Base-by-base conservation (phyloP, 148 eudicot species). In the Heliosperma pusillum region DNA sequence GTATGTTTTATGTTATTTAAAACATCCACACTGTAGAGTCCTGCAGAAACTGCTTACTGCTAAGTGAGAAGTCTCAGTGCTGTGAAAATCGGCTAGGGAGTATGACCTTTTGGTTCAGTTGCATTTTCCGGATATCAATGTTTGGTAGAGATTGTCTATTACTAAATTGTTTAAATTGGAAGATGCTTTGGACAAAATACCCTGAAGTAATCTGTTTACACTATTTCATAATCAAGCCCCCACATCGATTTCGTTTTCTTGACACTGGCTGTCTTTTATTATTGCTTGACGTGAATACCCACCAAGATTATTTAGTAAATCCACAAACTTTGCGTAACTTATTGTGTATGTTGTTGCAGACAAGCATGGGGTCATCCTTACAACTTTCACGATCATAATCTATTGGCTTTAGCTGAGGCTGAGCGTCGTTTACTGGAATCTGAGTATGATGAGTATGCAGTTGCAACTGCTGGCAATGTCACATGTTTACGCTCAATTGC, bases 301-400 rank as follows among this genome's bases (percentile, higher is more conserved):
- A 10, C 42, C 42, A 6, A 36, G 0, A 6, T 36, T 36, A 36
- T 36, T 36, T 36, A 50, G 55, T 47, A 62, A 66, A 21, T 33
- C 13, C 47, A 30, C 10, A 2, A 65, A 16, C 52, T 15, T 20
- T 42, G 50, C 40, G 26, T 69, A 69, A 47, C 44, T 24, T 2
- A 1, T 69, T 47, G 36, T 47, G n/a, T 69, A 15, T 70, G 13
- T 74, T 68, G 74, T 65, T 47, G 71, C 82, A 91, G 97, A 71
- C 97, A 89, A 82, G 82, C 91, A 30, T 91, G 89, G 93, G 90
- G 87, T 47, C 85, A 83, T 30, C 88, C 86, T 72, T 85, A 89
- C 20, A 82, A 83, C 47, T 67, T 87, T 64, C 85, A 76, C 26
- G 91, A 89, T 76, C 84, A 83, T 79, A 85, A 82, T 42, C 84